Percentiles rank a stretch among this genome's conserved stretches.
Conservation (phyloP, 2,329 filamentous ascomycete species). For the Cyclaneusma minus region DNA sequence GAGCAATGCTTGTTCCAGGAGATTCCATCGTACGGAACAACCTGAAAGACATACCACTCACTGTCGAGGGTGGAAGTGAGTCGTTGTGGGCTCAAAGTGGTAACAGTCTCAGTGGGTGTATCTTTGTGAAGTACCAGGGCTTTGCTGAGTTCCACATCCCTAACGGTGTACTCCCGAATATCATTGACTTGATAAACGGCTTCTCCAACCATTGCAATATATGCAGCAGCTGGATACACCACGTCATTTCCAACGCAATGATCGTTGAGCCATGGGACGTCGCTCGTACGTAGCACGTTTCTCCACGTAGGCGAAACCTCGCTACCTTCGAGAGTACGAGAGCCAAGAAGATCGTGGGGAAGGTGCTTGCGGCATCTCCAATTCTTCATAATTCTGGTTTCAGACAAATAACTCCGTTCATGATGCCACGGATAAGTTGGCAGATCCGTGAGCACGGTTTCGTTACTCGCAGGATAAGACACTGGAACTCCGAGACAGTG, state of each 20-base stretch:
- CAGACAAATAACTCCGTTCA: not conserved
- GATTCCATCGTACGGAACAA: conserved; percentile 13
- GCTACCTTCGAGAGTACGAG: conserved; percentile 6
- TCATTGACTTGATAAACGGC: conserved; percentile 10
- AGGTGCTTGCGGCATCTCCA: conserved; percentile 5
- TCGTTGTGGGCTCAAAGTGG: conserved; percentile 9
- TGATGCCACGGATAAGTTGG: conserved; percentile 13
- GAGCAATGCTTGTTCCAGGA: conserved; percentile 16
- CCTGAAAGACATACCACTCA: conserved; percentile 15
- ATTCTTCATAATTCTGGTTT: conserved; percentile 2
- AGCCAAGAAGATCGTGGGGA: conserved; percentile 8
- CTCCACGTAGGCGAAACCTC: conserved; percentile 18
- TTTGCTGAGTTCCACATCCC: conserved; percentile 10
- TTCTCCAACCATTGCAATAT: conserved; percentile 20
- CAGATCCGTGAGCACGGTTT: conserved; percentile 9
- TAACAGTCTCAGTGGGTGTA: conserved; percentile 13
- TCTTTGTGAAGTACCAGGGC: conserved; percentile 12
- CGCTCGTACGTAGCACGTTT: conserved; percentile 17
- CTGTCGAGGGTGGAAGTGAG: conserved; percentile 11
- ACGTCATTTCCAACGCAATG: conserved; percentile 19
- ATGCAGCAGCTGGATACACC: conserved; percentile 20
- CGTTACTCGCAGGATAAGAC: too few species aligned
- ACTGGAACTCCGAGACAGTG: too few species aligned
- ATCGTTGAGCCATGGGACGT: conserved; percentile 26
- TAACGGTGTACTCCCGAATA: conserved; percentile 8